Conservation (phyloP, 108 stramenopile genomes). For the Nannochloropsis salina region DNA sequence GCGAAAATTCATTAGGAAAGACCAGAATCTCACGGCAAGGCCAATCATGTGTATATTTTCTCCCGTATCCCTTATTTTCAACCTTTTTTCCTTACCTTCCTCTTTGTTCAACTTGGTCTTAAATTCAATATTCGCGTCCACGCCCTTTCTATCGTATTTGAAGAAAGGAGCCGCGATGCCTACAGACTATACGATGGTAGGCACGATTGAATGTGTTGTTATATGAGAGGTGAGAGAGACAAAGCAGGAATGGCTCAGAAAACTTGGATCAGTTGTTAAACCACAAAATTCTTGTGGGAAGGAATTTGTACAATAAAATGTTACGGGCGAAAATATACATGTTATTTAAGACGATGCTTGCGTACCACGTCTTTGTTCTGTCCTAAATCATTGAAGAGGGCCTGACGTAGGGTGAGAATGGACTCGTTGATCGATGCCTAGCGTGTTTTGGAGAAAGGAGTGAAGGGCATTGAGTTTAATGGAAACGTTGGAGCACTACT, state of each 20-base stretch:
- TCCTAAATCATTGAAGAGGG: slow-evolving; percentile 37
- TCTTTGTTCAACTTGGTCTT: slow-evolving; percentile 14
- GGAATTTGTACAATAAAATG: too few species aligned
- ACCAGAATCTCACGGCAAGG: too few species aligned
- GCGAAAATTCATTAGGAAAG: not conserved
- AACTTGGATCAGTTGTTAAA: too few species aligned
- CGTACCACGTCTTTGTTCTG: slow-evolving; percentile 33
- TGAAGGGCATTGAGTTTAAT: too few species aligned
- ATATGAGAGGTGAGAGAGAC: not conserved
- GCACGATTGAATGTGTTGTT: too few species aligned
- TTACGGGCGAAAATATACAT: too few species aligned
- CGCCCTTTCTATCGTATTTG: slow-evolving; percentile 29
- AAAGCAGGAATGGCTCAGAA: not conserved
- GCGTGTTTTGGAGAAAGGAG: not conserved
- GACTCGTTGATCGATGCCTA: slow-evolving; percentile 29
- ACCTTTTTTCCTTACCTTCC: not conserved
- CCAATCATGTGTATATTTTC: not conserved
- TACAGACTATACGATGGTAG: not conserved
- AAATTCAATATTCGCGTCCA: not conserved
- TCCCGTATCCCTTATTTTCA: not conserved
- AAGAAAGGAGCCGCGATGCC: slow-evolving; percentile 36
- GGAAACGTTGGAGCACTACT: too few species aligned
- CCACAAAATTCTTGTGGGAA: too few species aligned
- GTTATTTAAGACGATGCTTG: too few species aligned
- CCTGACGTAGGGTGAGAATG: slow-evolving; percentile 33